Evolutionary conservation across 2,329 filamentous ascomycete genomes (phyloP).

Genomic region (Periconia digitata): DNA sequence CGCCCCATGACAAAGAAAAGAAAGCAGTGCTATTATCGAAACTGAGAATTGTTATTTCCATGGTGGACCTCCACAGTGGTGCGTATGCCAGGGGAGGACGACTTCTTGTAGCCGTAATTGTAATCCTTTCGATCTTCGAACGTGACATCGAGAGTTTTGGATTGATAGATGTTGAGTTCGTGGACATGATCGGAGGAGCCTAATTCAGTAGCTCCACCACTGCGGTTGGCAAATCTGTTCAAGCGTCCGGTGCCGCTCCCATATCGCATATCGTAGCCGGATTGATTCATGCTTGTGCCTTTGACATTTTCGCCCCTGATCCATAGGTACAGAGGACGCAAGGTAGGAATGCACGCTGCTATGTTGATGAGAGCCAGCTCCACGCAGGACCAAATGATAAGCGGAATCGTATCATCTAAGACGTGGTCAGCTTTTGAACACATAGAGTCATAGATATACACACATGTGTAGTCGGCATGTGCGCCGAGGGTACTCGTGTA

Average conservation of each 20-base stretch:
- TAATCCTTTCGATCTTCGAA: background rate
- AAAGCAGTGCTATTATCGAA: no score
- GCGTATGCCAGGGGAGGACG: no score
- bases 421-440: background rate
- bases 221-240: background rate
- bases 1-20: no score
- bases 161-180: background rate
- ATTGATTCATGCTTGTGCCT: background rate
- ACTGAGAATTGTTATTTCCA: no score
- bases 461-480: background rate
- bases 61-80: background rate
- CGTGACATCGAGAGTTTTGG: background rate
- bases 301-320: background rate
- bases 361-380: slow-evolving; percentile 1
- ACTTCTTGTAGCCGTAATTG: background rate
- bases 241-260: background rate
- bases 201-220: background rate
- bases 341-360: background rate
- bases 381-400: background rate
- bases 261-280: background rate
- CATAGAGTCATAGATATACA: background rate
- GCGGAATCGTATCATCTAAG: background rate
- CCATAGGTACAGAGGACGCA: background rate
- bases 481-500: background rate
- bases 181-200: background rate